These are phyloP conservation scores for Rossbeevera mucosa DNA, from an alignment of 768 basidiomycete genomes.

Conservation along the genomic window DNA sequence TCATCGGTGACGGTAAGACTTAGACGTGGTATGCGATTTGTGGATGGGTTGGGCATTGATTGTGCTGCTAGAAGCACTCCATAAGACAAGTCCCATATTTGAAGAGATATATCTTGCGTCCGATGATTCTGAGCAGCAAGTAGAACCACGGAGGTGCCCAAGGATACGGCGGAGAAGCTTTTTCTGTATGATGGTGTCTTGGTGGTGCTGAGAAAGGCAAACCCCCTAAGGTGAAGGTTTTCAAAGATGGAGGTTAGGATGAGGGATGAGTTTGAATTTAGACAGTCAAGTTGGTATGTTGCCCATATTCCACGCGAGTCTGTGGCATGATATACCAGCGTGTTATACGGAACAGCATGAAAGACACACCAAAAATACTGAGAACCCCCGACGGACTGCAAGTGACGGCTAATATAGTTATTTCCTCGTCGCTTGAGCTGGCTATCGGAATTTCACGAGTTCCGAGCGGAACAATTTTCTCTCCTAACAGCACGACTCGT, in stretches of 20 bases:
- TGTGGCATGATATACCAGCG: slow-evolving; percentile 19
- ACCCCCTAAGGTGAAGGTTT: slow-evolving; percentile 20
- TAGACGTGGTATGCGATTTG: slow-evolving; percentile 30
- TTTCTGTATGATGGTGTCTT: slow-evolving; percentile 7
- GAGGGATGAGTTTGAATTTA: slow-evolving; percentile 24
- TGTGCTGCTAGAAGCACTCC: slow-evolving; percentile 58
- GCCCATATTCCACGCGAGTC: slow-evolving; percentile 44
- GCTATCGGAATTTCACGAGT: slow-evolving; percentile 22
- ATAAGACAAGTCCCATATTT: slow-evolving; percentile 69
- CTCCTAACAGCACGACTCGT: slow-evolving; percentile 18
- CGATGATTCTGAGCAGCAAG: slow-evolving; percentile 40
- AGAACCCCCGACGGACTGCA: slow-evolving; percentile 45
- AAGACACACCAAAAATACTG: slow-evolving; percentile 45
- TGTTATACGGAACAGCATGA: not conserved
- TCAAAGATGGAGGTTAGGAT: slow-evolving; percentile 18
- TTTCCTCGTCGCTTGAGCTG: not conserved
- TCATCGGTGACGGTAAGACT: slow-evolving; percentile 32
- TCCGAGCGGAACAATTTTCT: slow-evolving; percentile 13
- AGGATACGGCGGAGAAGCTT: slow-evolving; percentile 39
- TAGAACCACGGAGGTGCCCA: slow-evolving; percentile 56
- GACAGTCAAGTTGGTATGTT: slow-evolving; percentile 30
- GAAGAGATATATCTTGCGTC: slow-evolving; percentile 44
- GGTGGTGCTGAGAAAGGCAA: slow-evolving; percentile 10
- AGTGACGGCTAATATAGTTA: slow-evolving; percentile 13
- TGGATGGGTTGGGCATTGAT: slow-evolving; percentile 45